These are phyloP conservation scores for Lodderomyces pseudojiufengensis DNA, from an alignment of 1,139 yeast genomes.

Conservation along the genomic window DNA sequence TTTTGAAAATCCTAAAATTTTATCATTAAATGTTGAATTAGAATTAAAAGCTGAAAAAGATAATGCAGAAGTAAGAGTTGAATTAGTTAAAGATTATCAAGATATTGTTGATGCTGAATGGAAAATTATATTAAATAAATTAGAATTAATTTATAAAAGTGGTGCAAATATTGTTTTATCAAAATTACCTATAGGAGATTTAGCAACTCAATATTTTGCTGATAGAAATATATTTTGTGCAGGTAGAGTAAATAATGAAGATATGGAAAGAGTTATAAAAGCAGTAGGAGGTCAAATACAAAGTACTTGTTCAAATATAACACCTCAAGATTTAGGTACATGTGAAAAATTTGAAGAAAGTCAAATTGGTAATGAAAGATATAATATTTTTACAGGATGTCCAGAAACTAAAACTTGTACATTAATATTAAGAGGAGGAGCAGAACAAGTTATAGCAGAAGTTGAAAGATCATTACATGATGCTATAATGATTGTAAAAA, in stretches of 20 bases:
- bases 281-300: constrained; percentile 95
- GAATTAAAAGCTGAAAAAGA: constrained; percentile 98
- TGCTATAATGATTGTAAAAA: constrained; percentile 96
- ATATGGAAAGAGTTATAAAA: constrained; percentile 85
- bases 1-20: constrained; percentile 74
- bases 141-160: constrained; percentile 73
- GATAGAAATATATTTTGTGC: constrained; percentile 97
- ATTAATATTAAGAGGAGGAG: constrained; percentile 91
- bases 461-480: constrained; percentile 97
- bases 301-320: constrained; percentile 82
- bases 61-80: constrained; percentile 98
- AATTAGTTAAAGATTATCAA: constrained; percentile 90
- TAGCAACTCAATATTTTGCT: constrained; percentile 97
- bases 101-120: constrained; percentile 98
- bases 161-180: constrained; percentile 94
- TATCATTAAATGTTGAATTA: constrained; percentile 84
- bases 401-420: constrained; percentile 94
- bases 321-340: constrained; percentile 69
- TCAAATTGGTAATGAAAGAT: constrained; percentile 94
- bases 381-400: constrained; percentile 88
- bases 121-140: constrained; percentile 85
- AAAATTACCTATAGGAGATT: constrained; percentile 94
- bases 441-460: constrained; percentile 97
- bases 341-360: constrained; percentile 86
- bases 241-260: constrained; percentile 86